Evolutionary conservation across 2,329 filamentous ascomycete genomes (phyloP), one percentile per base, ranked within the genome.

Genomic region (Scedosporium dehoogii): DNA sequence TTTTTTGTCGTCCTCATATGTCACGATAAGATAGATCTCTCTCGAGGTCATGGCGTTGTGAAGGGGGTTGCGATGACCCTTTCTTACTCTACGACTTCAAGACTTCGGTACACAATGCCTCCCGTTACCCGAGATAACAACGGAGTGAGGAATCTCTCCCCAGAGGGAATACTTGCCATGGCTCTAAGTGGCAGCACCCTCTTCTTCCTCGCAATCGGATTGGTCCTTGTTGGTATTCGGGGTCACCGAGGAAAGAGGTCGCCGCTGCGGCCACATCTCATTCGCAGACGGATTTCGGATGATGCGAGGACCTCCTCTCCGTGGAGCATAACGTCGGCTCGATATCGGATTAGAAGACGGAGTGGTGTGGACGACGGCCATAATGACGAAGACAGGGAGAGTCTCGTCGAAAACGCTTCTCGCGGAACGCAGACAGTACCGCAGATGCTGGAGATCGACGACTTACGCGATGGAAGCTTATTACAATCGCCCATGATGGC

Each of bases 141-240:
- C 33, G 18, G n/a, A 14, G 33, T 16, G 21, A n/a, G 29, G 51
- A 14, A 18, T 6, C 65, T 76, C 42, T 70, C 71, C 7, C 63
- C 77, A 12, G 73, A 73, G n/a, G 74, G 72, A 69, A 65, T 79
- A 16, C 71, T 82, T 41, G 74, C 74, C 61, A 78, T 84, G 61
- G 76, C 76, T 12, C 65, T 85, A 27, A 75, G 75, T 38, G 79
- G 79, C n/a, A 77, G 78, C 16, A 67, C 79, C 2, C 61, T 81
- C 6, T 63, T 83, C 14, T 79, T 80, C 67, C 70, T 74, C 1
- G 70, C 67, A 6, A 63, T 81, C 6, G 78, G 77, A 0, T 70
- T 79, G 27, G 63, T 81, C 25, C 74, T 80, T 6, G 6, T 25
- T 21, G 48, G 21, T 1, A 27, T 53, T 23, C 48, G 48, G n/a